Percentiles rank a stretch among this genome's conserved stretches.
phyloP scores from a whole-genome alignment of 371 early-diverging fungal species.

The Mucor lusitanicus region DNA sequence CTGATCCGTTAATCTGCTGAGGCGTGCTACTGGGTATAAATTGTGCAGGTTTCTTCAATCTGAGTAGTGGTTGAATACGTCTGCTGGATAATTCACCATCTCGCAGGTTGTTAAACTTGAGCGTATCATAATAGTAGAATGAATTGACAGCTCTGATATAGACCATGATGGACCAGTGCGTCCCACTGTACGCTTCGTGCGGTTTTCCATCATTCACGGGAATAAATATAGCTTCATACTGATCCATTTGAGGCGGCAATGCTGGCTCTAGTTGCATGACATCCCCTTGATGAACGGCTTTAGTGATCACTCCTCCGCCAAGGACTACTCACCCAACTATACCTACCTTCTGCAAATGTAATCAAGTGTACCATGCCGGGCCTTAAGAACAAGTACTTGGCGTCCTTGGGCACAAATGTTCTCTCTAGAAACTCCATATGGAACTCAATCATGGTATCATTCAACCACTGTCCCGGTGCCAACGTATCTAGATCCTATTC shows the following conservation, averaged over 20 bases:
- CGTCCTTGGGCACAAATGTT: constrained; percentile 26
- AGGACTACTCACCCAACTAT: too few relatives aligned
- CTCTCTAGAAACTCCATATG: constrained; percentile 56
- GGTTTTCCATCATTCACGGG: constrained; percentile 54
- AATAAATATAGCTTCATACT: constrained; percentile 36
- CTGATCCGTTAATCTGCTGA: constrained; percentile 52
- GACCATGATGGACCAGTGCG: constrained; percentile 55
- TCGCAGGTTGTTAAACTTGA: constrained; percentile 30
- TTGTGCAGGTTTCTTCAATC: constrained; percentile 4
- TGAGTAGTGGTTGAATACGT: constrained; percentile 24
- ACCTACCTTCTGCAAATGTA: constrained; percentile 36
- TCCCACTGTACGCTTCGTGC: constrained; percentile 39
- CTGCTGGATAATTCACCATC: constrained; percentile 27
- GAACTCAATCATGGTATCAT: constrained; percentile 60
- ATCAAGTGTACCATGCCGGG: constrained; percentile 45
- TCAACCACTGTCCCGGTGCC: constrained; percentile 54
- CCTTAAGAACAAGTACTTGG: constrained; percentile 34
- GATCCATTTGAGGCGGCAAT: constrained; percentile 35
- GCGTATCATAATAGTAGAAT: constrained; percentile 53
- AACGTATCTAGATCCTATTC: constrained; percentile 45
- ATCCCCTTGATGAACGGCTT: constrained; percentile 9
- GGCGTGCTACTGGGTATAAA: constrained; percentile 42
- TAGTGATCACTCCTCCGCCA: too few relatives aligned
- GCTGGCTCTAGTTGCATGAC: constrained; percentile 30
- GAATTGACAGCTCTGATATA: constrained; percentile 29